Percentiles rank a stretch among this genome's conserved stretches.
These are phyloP conservation scores for Parathielavia hyrcaniae DNA, from an alignment of 495 filamentous ascomycete species.

Conservation along the genomic window DNA sequence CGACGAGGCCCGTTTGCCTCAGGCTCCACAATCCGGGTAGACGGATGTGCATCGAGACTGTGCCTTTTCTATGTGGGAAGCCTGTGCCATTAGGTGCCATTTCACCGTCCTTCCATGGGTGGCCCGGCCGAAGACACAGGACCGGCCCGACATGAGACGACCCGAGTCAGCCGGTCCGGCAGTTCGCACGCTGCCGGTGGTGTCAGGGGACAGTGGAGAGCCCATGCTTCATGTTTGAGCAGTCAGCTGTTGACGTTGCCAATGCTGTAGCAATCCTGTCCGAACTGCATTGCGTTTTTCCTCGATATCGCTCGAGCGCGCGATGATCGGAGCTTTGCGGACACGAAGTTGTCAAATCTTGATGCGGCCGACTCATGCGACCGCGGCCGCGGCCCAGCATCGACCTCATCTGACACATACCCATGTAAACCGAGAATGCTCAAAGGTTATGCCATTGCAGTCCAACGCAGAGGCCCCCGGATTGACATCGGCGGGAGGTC, in stretches of 20 bases:
- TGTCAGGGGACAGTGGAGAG: neutral
- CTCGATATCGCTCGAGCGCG: too few relatives aligned
- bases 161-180: conserved; percentile 11
- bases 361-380: too few relatives aligned
- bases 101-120: conserved; percentile 10
- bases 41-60: neutral
- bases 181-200: neutral
- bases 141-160: conserved; percentile 11
- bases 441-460: too few relatives aligned
- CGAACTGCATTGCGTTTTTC: too few relatives aligned
- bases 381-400: too few relatives aligned
- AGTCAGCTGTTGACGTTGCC: neutral
- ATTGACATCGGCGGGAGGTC: neutral
- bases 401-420: too few relatives aligned
- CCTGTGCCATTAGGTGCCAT: neutral
- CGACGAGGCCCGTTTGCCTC: conserved; percentile 4
- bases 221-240: neutral
- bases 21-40: neutral
- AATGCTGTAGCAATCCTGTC: too few relatives aligned
- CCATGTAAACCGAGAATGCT: too few relatives aligned
- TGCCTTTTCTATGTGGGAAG: neutral
- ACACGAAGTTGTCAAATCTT: too few relatives aligned
- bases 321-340: too few relatives aligned
- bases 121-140: conserved; percentile 5
- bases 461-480: too few relatives aligned